These are phyloP conservation scores for Magnolia officinalis DNA, from an alignment of 164 flowering plant genomes.

Conservation along the genomic window DNA sequence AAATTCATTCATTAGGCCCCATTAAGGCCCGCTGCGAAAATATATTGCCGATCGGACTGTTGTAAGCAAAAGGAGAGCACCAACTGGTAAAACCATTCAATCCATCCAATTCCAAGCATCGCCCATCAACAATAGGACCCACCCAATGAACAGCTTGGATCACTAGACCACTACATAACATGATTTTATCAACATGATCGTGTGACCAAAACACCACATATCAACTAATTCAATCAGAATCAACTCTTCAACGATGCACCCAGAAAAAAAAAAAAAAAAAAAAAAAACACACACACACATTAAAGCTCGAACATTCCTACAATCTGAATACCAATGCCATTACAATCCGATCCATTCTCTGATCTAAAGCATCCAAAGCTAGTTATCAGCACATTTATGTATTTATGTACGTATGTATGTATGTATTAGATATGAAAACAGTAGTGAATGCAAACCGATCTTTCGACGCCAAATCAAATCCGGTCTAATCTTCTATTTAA, in stretches of 20 bases:
- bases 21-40: no score
- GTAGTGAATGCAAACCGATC: background rate
- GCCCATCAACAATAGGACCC: background rate
- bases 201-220: no score
- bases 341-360: background rate
- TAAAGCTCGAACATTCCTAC: background rate
- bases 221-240: no score
- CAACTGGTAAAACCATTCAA: background rate
- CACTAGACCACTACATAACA: no score
- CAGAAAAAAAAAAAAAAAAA: background rate
- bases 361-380: background rate
- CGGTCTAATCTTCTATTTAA: background rate
- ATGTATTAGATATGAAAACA: background rate
- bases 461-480: background rate
- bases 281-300: no score
- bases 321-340: background rate
- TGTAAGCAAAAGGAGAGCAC: background rate
- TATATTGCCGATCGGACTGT: background rate
- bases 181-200: no score
- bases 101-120: background rate
- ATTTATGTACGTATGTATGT: no score
- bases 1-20: no score
- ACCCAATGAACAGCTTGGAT: no score
- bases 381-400: background rate
- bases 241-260: background rate